Conservation (phyloP, 2,329 filamentous ascomycete species). For the Zymoseptoria brevis region DNA sequence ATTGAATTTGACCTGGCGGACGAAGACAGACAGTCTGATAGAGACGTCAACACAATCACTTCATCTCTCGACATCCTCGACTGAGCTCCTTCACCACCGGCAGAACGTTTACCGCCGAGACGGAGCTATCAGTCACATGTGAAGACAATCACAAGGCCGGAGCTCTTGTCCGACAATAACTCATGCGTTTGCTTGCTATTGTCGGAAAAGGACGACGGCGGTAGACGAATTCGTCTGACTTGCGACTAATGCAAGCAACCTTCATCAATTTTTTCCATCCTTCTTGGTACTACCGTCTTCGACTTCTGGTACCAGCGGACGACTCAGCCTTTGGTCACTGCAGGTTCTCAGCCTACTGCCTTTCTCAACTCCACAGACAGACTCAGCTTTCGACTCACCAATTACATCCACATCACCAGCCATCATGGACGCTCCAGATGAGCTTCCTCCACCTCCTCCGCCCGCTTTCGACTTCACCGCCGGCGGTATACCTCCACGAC, state of each 20-base stretch:
- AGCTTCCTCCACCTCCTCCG: neutral
- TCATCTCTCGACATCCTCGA: neutral
- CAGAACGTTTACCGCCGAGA: neutral
- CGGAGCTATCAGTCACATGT: neutral
- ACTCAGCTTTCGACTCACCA: neutral
- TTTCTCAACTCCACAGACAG: neutral
- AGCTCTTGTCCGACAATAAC: neutral
- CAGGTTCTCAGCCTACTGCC: neutral
- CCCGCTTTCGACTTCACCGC: neutral
- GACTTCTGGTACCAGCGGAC: neutral
- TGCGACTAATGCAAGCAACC: neutral
- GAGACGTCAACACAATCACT: neutral
- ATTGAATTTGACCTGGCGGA: neutral
- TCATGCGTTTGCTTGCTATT: neutral
- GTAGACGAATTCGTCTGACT: neutral
- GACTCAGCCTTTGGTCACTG: neutral
- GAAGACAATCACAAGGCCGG: neutral
- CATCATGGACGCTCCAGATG: constrained; percentile 3
- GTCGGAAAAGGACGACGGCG: neutral
- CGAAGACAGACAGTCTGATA: neutral
- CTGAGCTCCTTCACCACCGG: neutral
- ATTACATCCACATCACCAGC: neutral
- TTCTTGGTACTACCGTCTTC: neutral
- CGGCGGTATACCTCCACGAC: neutral
- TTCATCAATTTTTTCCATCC: neutral